Evolutionary conservation across 2,329 filamentous ascomycete genomes (phyloP), one percentile per base, ranked within the genome.

Genomic region (Aureobasidium leucospermi): DNA sequence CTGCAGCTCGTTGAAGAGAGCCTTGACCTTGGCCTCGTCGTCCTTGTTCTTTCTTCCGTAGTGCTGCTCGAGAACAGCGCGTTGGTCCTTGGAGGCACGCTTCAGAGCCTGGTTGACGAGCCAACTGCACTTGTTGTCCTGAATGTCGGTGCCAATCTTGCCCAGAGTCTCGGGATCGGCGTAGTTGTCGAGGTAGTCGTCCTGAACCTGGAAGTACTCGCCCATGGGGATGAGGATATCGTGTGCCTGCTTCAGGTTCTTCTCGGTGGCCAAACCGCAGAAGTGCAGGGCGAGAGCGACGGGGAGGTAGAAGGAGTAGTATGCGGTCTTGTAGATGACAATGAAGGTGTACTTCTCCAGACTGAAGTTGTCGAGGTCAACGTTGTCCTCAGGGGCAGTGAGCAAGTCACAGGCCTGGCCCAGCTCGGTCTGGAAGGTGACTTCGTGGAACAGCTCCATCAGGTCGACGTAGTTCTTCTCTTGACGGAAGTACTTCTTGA

Each of bases 71-170:
- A 99, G 85, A 41, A 95, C 75, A 76, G 88, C 82, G 71, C 91
- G 86, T 82, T 99, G 94, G 73, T 93, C 90, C 1, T 90, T 85
- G 2, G 83, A 92, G 65, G 84, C 88, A 63, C 87, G 82, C 73
- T 85, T 82, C 61, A 99, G 81, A 48, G 94, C 94, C 77, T 96
- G 87, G 82, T 99, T 99, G 76, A 99, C 84, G 62, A 99, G 80
- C 94, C 94, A 99, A 43, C 90, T 95, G 82, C 94, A 99, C 83
- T 99, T 99, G 84, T 99, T 99, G 79, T 99, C 94, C 81, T 92
- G 87, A 75, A 99, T 99, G 71, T 99, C 94, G 62, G 94, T 99
- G 66, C 94, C 94, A 65, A 97, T 96, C 85, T 99, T 99, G 75
- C 94, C 94, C 73, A 99, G 94, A 70, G 91, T 84, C 69, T 90